Base-by-base conservation (phyloP, 2,329 filamentous ascomycete species). In the Colletotrichum magnum region DNA sequence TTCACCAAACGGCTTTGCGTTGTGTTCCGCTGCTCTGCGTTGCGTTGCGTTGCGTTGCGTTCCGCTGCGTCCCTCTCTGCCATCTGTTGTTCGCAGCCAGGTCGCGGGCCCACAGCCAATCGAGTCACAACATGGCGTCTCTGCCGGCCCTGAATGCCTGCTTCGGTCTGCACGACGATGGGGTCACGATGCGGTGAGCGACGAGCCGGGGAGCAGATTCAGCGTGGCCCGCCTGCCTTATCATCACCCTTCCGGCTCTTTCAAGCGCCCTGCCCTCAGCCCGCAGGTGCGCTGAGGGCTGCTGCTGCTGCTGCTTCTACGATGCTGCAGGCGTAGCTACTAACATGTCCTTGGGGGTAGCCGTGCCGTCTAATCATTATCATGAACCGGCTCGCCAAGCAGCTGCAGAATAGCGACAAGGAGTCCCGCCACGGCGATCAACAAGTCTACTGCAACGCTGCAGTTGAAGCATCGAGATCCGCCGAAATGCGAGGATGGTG, bases 151-250 rank as follows among this genome's bases (percentile, higher is more conserved):
- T 54, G 16, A 24, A 68, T 63, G 63, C 68, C 64, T 69, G 62
- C 56, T 59, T 60, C 32, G 43, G 62, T 58, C 64, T 70, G 68
- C 68, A 63, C 51, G 57, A 58, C 68, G 21, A 70, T 57, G 68
- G 67, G 39, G 58, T 67, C 39, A n/a, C 18, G 64, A 68, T 70
- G 68, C 68, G 68, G 68, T 68, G 64, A 70, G 64, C 47, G 41
- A 18, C 47, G 41, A 24, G 39, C 53, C 32, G 50, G 43, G 60
- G 61, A 36, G 24, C 56, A 51, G 26, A 32, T 18, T 12, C 32
- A 36, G 32, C 10, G 32, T 59, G 24, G 36, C 45, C 24, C 21
- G 21, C 21, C 12, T 69, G 16, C 26, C 43, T 56, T 51, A 50
- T 60, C 43, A 50, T 56, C 43, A 21, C 28, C 50, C 51, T 43